These are phyloP conservation scores for Allantophomopsis cytisporea DNA, from an alignment of 2,329 filamentous ascomycete species.

Conservation along the genomic window DNA sequence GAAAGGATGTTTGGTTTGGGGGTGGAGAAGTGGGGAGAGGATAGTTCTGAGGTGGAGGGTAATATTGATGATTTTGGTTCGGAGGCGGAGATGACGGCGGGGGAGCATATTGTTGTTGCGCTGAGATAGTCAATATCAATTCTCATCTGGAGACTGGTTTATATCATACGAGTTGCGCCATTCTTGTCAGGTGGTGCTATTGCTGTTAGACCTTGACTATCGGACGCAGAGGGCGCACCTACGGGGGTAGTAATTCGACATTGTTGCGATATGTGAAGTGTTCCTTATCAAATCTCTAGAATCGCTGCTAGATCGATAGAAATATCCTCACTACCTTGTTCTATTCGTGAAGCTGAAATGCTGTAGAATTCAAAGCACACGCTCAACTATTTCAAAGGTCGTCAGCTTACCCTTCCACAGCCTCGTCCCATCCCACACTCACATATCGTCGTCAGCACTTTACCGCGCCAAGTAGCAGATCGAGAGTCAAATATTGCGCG, in stretches of 20 bases:
- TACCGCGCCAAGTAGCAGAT: too few relatives aligned
- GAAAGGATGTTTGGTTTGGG: slow-evolving; percentile 12
- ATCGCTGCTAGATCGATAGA: background rate
- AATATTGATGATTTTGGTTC: background rate
- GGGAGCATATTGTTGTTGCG: slow-evolving; percentile 1
- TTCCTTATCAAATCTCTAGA: background rate
- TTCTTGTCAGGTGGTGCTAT: slow-evolving; percentile 1
- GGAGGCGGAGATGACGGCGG: slow-evolving; percentile 2
- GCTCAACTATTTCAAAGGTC: background rate
- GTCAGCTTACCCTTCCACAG: background rate
- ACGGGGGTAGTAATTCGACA: slow-evolving; percentile 20
- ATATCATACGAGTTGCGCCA: background rate
- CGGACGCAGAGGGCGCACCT: slow-evolving; percentile 2
- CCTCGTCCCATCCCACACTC: background rate
- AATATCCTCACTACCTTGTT: background rate
- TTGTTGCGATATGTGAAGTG: slow-evolving; percentile 1
- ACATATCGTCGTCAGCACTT: too few relatives aligned
- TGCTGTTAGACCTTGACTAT: background rate
- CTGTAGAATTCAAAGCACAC: background rate
- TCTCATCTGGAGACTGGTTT: background rate
- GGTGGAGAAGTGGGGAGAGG: slow-evolving; percentile 16
- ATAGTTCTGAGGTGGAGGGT: slow-evolving; percentile 4
- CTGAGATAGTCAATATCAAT: background rate
- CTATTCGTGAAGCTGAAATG: background rate
- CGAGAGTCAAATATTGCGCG: too few relatives aligned